Evolutionary conservation across 805 yeast genomes (phyloP), one percentile per base, ranked within the genome.

Genomic region (Komagataella ulmi): DNA sequence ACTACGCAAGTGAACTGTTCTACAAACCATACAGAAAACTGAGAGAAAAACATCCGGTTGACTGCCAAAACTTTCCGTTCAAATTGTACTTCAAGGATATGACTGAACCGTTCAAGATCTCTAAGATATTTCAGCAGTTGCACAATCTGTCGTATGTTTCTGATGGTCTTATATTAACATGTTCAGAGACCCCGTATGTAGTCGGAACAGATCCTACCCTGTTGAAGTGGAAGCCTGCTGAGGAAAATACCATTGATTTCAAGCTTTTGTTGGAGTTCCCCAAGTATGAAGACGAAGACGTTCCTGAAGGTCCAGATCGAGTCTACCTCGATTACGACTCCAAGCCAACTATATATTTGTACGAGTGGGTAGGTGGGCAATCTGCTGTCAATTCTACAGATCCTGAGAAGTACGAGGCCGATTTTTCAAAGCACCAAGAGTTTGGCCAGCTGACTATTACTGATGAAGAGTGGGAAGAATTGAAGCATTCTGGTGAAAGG

Each of bases 161-260:
- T 3, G 99, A 93, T 68, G 99, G 99, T 1, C 74, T 93, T 24
- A 88, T 93, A 54, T 87, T 89, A 65, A 93, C 99, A 1, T 88
- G 96, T 56, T 85, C 95, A 47, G 88, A 81, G 51, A 79, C 91
- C 1, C 95, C 96, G 0, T 93, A 93, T 66, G 73, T 79, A 2
- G 80, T 83, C 55, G 98, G 98, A 12, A 91, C 98, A 1, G 98
- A 93, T 65, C 75, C 80, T 0, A 79, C 88, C 6, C 71, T 93
- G 49, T 69, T 93, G 52, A 93, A 95, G 67, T 93, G 99, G 99
- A 93, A 93, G 62, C 98, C 99, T 2, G 88, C 95, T 10, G 87
- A 87, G 55, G 99, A 91, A 65, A 95, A 93, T 59, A 85, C 97
- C 0, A 79, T 95, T 47, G 99, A 93, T 66, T 93, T 88, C 67